Base-by-base conservation (phyloP, 2,329 filamentous ascomycete genomes). In the Penicillium sp. region DNA sequence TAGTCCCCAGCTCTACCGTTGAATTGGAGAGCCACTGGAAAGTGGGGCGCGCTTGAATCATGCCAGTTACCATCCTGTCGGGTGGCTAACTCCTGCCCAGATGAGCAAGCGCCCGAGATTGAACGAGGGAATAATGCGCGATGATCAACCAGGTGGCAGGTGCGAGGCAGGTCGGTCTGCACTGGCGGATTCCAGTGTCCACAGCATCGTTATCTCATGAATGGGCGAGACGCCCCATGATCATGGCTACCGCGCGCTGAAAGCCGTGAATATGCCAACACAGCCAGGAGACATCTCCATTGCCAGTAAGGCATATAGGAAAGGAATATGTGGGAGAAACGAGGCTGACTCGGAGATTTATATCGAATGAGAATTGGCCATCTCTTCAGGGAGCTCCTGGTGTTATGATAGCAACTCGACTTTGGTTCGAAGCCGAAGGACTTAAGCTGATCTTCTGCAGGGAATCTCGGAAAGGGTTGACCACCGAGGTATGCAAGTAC, bases 1-100 rank as follows among this genome's bases (percentile, higher is more conserved):
- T 18, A 36, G 41, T 18, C 7, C 40, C 39, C 47, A 24, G 36
- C 22, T 35, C 11, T 11, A 47, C 50, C 40, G 37, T 18, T 36
- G 22, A 36, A 36, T 22, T 51, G 19, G 24, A 47, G n/a, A 43
- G 31, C 19, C 19, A 41, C 31, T 16, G 13, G 31, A 9, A 24
- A 58, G 50, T 58, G 56, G 44, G 36, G 56, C 19, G 43, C 37
- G n/a, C 41, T 36, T 35, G 43, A 58, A 50, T 43, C 36, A 43
- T 40, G 44, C 43, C 43, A 2, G 36, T 31, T 51, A 24, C 22
- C 50, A 19, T 27, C 41, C 33, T 54, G 41, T 41, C 36, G 41
- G 50, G 49, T 24, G 14, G 14, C 19, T 33, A 43, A 41, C 50
- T 58, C 56, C 53, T 58, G 50, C 56, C 56, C 53, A 54, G 50